These are phyloP conservation scores for Calonectria henricotiae DNA, from an alignment of 2,329 filamentous ascomycete genomes.

Conservation along the genomic window DNA sequence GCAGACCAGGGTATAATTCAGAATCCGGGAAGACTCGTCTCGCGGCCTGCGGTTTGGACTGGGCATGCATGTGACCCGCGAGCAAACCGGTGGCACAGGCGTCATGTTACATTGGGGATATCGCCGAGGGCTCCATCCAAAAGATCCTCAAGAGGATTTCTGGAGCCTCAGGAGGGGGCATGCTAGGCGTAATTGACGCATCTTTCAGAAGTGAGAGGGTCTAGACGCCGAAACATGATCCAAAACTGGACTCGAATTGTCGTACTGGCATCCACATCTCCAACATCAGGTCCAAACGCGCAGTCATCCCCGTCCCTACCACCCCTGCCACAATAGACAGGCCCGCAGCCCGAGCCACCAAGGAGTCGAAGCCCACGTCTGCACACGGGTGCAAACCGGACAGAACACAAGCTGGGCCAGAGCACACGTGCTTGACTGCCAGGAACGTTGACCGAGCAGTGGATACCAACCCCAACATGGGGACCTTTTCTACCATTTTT, in stretches of 20 bases:
- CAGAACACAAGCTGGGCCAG: slow-evolving; percentile 9
- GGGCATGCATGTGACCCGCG: slow-evolving; percentile 13
- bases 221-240: background rate
- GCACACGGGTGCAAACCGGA: background rate
- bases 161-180: slow-evolving; percentile 18
- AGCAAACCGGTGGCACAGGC: slow-evolving; percentile 28
- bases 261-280: slow-evolving; percentile 25
- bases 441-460: slow-evolving; percentile 35
- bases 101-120: slow-evolving; percentile 12
- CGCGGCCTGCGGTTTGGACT: background rate
- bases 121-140: slow-evolving; percentile 20
- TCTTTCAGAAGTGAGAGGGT: background rate
- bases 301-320: slow-evolving; percentile 21
- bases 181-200: slow-evolving; percentile 8
- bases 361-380: slow-evolving; percentile 14
- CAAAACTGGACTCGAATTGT: slow-evolving; percentile 27
- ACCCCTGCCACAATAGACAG: slow-evolving; percentile 15
- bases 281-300: slow-evolving; percentile 17
- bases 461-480: slow-evolving; percentile 25
- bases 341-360: slow-evolving; percentile 7
- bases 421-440: slow-evolving; percentile 38
- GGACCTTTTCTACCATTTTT: slow-evolving; percentile 16
- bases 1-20: background rate
- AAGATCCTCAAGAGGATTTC: slow-evolving; percentile 9
- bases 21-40: background rate